Evolutionary conservation across 208 protist genomes (phyloP).

Genomic region (Leishmania guyanensis): DNA sequence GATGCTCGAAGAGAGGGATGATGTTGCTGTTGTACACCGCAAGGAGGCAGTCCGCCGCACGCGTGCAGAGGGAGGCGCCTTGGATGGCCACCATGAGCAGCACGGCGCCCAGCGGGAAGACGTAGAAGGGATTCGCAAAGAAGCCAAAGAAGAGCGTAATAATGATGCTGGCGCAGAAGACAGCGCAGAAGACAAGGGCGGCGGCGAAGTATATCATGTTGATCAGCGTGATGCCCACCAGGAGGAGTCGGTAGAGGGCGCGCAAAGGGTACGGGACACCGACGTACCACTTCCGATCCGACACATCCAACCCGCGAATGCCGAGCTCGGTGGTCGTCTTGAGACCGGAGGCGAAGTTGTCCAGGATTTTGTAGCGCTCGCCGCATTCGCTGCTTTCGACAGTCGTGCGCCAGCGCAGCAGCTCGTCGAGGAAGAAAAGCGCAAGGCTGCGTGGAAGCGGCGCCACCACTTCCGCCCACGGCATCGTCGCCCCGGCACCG

Average conservation of each 20-base stretch:
- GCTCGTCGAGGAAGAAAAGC: conserved; percentile 69
- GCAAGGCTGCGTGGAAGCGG: conserved; percentile 35
- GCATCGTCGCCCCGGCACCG: conserved; percentile 13
- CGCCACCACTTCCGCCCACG: conserved; percentile 42
- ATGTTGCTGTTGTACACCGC: conserved; percentile 42
- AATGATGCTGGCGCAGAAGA: conserved; percentile 43
- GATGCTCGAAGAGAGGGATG: conserved; percentile 51
- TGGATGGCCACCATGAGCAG: conserved; percentile 56
- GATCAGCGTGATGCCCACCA: conserved; percentile 39
- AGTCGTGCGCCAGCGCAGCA: conserved; percentile 53
- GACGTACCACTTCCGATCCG: conserved; percentile 57
- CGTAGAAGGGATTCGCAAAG: conserved; percentile 49
- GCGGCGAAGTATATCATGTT: conserved; percentile 54
- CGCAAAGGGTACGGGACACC: conserved; percentile 48
- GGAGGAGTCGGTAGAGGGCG: conserved; percentile 34
- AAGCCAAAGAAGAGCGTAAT: conserved; percentile 68
- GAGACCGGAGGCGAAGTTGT: conserved; percentile 27
- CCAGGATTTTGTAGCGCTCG: conserved; percentile 47
- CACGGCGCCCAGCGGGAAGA: conserved; percentile 58
- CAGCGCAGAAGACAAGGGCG: conserved; percentile 52
- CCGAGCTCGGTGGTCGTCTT: conserved; percentile 11
- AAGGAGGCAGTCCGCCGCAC: conserved; percentile 43
- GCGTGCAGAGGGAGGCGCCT: conserved; percentile 46
- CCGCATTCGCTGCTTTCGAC: conserved; percentile 38
- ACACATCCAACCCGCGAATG: conserved; percentile 25